A percentile compares a stretch with the other conserved stretches of the same genome.
phyloP scores from a whole-genome alignment of 1,139 yeast genomes.

The Yamadazyma blattariae region DNA sequence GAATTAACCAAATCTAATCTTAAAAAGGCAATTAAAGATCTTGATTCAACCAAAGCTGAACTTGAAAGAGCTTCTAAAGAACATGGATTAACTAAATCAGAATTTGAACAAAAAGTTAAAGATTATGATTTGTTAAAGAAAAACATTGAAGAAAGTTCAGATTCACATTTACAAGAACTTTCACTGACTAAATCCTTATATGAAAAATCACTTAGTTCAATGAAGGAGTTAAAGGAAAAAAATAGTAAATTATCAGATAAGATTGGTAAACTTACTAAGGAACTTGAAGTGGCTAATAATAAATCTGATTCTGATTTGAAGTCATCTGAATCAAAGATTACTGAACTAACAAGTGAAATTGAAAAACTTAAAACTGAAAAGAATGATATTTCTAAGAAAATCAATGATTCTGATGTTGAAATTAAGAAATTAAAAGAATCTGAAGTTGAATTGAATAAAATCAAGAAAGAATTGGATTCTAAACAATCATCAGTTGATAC shows the following conservation, averaged over 20 bases:
- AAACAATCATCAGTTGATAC: conserved; percentile 3
- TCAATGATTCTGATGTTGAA: conserved; percentile 4
- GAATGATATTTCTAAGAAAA: conserved; percentile 8
- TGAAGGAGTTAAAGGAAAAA: conserved; percentile 3
- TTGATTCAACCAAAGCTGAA: background rate
- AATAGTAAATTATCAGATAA: conserved; percentile 2
- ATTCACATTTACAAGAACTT: conserved; percentile 5
- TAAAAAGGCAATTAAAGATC: background rate
- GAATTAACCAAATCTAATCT: background rate
- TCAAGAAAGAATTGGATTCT: conserved; percentile 8
- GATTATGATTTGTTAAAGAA: background rate
- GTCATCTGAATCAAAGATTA: conserved; percentile 2
- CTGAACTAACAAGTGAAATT: conserved; percentile 3
- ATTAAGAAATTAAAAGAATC: background rate
- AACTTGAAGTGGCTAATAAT: conserved; percentile 16
- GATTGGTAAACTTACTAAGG: conserved; percentile 6
- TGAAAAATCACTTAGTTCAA: conserved; percentile 2
- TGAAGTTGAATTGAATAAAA: background rate
- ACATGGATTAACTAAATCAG: background rate
- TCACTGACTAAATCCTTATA: background rate
- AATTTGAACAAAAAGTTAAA: background rate
- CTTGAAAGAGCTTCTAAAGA: background rate
- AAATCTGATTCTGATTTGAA: conserved; percentile 19
- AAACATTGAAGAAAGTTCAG: background rate
- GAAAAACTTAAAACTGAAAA: conserved; percentile 16